Base-by-base conservation (phyloP, 345 rosid genomes). In the Rhizophora mangle region DNA sequence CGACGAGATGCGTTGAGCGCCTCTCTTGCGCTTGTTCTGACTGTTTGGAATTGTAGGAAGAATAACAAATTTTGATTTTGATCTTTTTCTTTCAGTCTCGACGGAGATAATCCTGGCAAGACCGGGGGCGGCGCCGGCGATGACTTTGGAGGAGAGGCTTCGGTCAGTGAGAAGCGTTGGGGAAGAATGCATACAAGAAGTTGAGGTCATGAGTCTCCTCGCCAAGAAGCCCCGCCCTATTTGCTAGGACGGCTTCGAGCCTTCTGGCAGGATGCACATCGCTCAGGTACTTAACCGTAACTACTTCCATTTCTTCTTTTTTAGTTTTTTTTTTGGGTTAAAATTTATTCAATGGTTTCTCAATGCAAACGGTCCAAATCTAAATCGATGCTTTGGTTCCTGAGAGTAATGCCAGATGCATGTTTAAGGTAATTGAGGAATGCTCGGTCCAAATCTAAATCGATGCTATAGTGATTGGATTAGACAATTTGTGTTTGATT, bases 231-330 rank as follows among this genome's bases (percentile, higher is more conserved):
- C 91, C 64, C 62, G 77, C 32, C 96, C 96, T 20, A 84, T 91
- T 77, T 89, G 97, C 81, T 94, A 94, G 36, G 97, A 94, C 59
- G 97, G 96, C 5, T 91, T 94, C 65, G 98, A 94, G 84, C 97
- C 98, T 54, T 91, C 98, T 7, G 96, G 96, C 39, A 81, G 92
- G 70, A 91, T 94, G 98, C 96, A 94, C 79, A 89, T 94, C 34
- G 97, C 98, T 74, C 97, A 94, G 93, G 98, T 77, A n/a, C 29
- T 82, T 56, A 13, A 1, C 2, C 11, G 26, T 8, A n/a, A 22
- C 30, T 22, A 55, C 27, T 55, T n/a, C 37, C 37, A 34, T 34
- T 34, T 55, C 15, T 4, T 9, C 4, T 55, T 29, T n/a, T 20
- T 54, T 8, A 6, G 24, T 8, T 22, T 15, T 29, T 26, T 32